A percentile compares a stretch with the other conserved stretches of the same genome.
Evolutionary conservation across 2,329 filamentous ascomycete species (phyloP).

Genomic region (Sphaerulina musiva): DNA sequence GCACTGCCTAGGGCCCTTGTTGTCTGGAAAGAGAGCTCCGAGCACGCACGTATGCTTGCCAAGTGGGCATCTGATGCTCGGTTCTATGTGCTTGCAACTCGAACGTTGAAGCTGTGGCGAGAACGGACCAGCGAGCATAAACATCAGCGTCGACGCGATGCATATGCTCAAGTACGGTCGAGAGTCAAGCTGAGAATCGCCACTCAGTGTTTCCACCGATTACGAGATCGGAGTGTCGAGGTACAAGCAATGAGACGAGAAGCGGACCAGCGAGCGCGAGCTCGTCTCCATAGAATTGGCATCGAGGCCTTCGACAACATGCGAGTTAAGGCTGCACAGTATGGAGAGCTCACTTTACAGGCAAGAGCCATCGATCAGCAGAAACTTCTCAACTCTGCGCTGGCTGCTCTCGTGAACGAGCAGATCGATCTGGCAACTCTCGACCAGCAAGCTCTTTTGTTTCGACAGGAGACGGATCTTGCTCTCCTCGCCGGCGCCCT

Average conservation of each 20-base stretch:
- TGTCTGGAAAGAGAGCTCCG: conserved; percentile 33
- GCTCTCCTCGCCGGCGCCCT: conserved; percentile 44
- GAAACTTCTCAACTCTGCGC: conserved; percentile 31
- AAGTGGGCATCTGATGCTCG: conserved; percentile 50
- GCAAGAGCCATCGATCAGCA: conserved; percentile 28
- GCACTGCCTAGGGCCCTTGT: conserved; percentile 36
- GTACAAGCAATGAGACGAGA: conserved; percentile 37
- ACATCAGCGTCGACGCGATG: conserved; percentile 49
- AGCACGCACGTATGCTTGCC: conserved; percentile 44
- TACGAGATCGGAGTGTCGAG: conserved; percentile 34
- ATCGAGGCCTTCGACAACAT: conserved; percentile 33
- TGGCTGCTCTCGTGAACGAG: conserved; percentile 31
- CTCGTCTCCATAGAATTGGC: conserved; percentile 32
- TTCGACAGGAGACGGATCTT: conserved; percentile 44
- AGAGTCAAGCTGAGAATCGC: conserved; percentile 51
- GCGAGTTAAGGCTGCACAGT: conserved; percentile 28
- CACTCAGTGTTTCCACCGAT: conserved; percentile 36
- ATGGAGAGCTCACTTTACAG: conserved; percentile 28
- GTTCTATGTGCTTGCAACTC: conserved; percentile 51
- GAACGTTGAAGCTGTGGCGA: conserved; percentile 47
- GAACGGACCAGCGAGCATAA: conserved; percentile 45
- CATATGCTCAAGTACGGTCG: conserved; percentile 50
- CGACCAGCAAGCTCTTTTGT: conserved; percentile 40
- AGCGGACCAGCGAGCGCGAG: conserved; percentile 35
- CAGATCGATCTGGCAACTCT: conserved; percentile 26